Evolutionary conservation across 805 yeast genomes (phyloP).

Genomic region (Blastobotrys parvus): DNA sequence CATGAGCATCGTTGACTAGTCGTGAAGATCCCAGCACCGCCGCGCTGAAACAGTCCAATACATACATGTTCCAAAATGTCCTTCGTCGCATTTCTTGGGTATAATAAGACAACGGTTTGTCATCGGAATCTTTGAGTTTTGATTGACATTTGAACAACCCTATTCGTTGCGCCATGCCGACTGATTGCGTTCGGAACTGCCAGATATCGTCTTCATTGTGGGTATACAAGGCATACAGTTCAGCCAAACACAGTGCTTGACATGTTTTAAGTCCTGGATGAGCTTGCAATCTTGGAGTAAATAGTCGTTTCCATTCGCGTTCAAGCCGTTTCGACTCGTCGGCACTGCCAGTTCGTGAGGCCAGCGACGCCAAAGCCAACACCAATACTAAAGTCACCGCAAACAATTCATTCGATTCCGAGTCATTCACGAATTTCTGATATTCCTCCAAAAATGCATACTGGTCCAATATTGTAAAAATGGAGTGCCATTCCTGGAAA

Average conservation of each 20-base stretch:
- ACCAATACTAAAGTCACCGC: slow-evolving; percentile 23
- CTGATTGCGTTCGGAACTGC: slow-evolving; percentile 64
- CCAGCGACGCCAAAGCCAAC: slow-evolving; percentile 22
- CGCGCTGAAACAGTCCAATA: slow-evolving; percentile 67
- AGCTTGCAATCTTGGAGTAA: slow-evolving; percentile 7
- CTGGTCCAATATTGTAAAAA: slow-evolving; percentile 62
- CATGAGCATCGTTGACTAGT: slow-evolving; percentile 67
- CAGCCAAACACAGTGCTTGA: slow-evolving; percentile 59
- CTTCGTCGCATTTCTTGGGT: slow-evolving; percentile 80
- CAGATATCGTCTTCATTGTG: slow-evolving; percentile 72
- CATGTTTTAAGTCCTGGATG: slow-evolving; percentile 26
- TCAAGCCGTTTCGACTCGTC: slow-evolving; percentile 9
- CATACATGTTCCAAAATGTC: slow-evolving; percentile 76
- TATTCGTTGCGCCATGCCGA: slow-evolving; percentile 78
- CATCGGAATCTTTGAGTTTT: slow-evolving; percentile 46
- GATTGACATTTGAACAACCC: slow-evolving; percentile 75
- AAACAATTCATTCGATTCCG: slow-evolving; percentile 8
- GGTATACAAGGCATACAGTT: slow-evolving; percentile 60
- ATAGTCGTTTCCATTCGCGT: slow-evolving; percentile 21
- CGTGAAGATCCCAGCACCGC: slow-evolving; percentile 78
- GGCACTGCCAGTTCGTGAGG: slow-evolving; percentile 1
- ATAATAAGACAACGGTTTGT: slow-evolving; percentile 53
- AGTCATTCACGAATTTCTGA: slow-evolving; percentile 28
- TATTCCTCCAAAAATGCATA: slow-evolving; percentile 60
- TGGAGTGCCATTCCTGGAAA: slow-evolving; percentile 70